Evolutionary conservation across 108 stramenopile genomes (phyloP).

Genomic region (Skeletonema potamos): DNA sequence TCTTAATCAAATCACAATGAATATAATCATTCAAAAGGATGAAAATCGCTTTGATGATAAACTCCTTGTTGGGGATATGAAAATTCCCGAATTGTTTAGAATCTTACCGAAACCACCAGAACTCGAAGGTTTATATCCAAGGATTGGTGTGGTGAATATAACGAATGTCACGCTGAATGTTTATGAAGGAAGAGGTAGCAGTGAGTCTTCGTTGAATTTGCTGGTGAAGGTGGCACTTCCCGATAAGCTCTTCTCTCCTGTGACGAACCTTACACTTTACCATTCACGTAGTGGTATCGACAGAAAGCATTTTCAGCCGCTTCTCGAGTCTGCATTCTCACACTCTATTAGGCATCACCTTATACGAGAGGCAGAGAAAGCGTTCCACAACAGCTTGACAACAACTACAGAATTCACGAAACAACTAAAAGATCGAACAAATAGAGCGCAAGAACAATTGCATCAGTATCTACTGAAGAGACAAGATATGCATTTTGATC

Average conservation of each 20-base stretch:
- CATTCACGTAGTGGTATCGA: conserved; percentile 28
- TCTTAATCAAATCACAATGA: conserved; percentile 11
- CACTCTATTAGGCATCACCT: conserved; percentile 35
- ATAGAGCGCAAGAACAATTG: conserved; percentile 21
- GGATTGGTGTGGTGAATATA: conserved; percentile 41
- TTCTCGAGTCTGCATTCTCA: conserved; percentile 19
- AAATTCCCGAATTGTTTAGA: conserved; percentile 20
- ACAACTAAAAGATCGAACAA: conserved; percentile 1
- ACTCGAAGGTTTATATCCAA: conserved; percentile 31
- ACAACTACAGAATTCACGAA: conserved; percentile 17
- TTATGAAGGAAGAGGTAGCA: conserved; percentile 11
- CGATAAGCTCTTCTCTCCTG: conserved; percentile 22
- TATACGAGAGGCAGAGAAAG: conserved; percentile 14
- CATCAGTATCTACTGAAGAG: conserved; percentile 17
- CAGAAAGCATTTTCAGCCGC: conserved; percentile 31
- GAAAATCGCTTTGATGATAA: neutral
- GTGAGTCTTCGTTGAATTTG: conserved; percentile 5
- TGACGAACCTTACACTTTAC: conserved; percentile 21
- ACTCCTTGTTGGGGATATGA: conserved; percentile 33
- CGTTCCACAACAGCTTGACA: conserved; percentile 25
- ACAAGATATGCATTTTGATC: conserved; percentile 35
- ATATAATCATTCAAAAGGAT: conserved; percentile 21
- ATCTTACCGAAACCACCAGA: conserved; percentile 40
- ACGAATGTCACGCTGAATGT: conserved; percentile 25
- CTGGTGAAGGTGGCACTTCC: conserved; percentile 20